A percentile compares a stretch with the other conserved stretches of the same genome.
These are phyloP conservation scores for Trichocladium uniseriatum DNA, from an alignment of 495 filamentous ascomycete genomes.

Conservation along the genomic window DNA sequence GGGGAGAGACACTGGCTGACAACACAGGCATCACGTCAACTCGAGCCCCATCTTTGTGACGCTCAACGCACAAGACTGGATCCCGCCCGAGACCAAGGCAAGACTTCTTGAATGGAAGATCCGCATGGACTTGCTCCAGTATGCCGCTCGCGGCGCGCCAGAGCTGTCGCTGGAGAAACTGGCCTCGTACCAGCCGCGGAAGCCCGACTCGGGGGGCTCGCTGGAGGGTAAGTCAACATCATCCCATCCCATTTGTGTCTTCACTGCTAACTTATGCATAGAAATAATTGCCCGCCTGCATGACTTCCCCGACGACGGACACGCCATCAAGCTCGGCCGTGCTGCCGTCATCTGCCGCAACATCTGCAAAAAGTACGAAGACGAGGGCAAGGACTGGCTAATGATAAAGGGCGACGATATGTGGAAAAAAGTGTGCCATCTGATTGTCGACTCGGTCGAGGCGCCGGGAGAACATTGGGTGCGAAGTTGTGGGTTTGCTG, in stretches of 20 bases:
- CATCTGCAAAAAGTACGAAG: constrained; percentile 23
- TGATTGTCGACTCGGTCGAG: constrained; percentile 50
- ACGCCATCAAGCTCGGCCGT: constrained; percentile 62
- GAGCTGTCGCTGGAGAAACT: constrained; percentile 48
- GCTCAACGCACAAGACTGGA: constrained; percentile 33
- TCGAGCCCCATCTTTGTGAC: constrained; percentile 30
- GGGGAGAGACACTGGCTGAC: not conserved
- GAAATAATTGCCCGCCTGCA: constrained; percentile 48
- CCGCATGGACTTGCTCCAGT: constrained; percentile 57
- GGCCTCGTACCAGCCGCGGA: constrained; percentile 38
- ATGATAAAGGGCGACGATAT: constrained; percentile 50
- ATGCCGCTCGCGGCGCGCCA: constrained; percentile 51
- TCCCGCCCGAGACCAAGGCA: constrained; percentile 40
- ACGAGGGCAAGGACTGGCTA: constrained; percentile 37
- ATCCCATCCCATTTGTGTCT: too few relatives aligned
- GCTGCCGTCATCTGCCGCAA: constrained; percentile 45
- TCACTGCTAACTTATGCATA: not conserved
- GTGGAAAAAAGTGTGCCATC: constrained; percentile 64
- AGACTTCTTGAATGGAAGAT: constrained; percentile 71
- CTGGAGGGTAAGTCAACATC: not conserved
- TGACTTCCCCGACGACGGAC: constrained; percentile 61
- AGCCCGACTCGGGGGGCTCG: not conserved
- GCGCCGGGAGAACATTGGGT: constrained; percentile 42
- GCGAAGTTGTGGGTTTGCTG: constrained; percentile 45
- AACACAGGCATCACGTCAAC: constrained; percentile 36